These are phyloP conservation scores for Colletotrichum trifolii DNA, from an alignment of 2,329 filamentous ascomycete genomes.

Conservation along the genomic window DNA sequence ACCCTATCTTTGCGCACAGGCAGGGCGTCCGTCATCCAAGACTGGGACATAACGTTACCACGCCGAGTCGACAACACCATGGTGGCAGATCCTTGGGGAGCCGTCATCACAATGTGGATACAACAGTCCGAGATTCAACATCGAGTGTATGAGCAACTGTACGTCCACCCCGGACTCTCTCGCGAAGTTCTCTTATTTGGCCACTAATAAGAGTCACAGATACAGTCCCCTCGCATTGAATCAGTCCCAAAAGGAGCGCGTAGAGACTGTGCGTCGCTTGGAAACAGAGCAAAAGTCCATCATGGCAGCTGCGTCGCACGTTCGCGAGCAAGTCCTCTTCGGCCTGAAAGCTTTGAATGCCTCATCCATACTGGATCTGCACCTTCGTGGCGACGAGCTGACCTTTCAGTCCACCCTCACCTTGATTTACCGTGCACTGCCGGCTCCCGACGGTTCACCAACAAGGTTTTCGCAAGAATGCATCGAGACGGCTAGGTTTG, in stretches of 20 bases:
- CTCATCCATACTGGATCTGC: slow-evolving; percentile 54
- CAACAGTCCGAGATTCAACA: slow-evolving; percentile 67
- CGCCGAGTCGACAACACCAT: slow-evolving; percentile 45
- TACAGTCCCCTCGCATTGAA: slow-evolving; percentile 63
- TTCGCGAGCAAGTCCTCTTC: slow-evolving; percentile 48
- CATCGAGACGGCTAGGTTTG: slow-evolving; percentile 60
- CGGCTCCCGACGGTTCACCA: slow-evolving; percentile 53
- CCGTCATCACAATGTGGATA: slow-evolving; percentile 65
- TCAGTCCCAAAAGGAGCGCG: slow-evolving; percentile 52
- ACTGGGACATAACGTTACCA: slow-evolving; percentile 68
- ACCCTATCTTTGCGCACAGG: slow-evolving; percentile 66
- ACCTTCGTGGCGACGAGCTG: slow-evolving; percentile 60
- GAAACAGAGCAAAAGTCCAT: slow-evolving; percentile 51
- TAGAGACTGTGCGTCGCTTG: slow-evolving; percentile 51
- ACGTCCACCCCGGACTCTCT: slow-evolving; percentile 27
- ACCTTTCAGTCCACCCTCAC: slow-evolving; percentile 60
- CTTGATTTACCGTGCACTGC: slow-evolving; percentile 64
- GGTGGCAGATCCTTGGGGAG: slow-evolving; percentile 55
- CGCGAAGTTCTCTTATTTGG: background rate
- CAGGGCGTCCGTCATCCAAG: slow-evolving; percentile 63
- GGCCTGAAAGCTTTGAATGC: slow-evolving; percentile 52
- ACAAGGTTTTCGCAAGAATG: slow-evolving; percentile 61
- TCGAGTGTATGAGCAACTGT: slow-evolving; percentile 65
- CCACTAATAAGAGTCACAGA: slow-evolving; percentile 40
- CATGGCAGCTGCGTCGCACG: slow-evolving; percentile 49